Evolutionary conservation across 495 filamentous ascomycete genomes (phyloP).

Genomic region (Podospora pseudoanserina): DNA sequence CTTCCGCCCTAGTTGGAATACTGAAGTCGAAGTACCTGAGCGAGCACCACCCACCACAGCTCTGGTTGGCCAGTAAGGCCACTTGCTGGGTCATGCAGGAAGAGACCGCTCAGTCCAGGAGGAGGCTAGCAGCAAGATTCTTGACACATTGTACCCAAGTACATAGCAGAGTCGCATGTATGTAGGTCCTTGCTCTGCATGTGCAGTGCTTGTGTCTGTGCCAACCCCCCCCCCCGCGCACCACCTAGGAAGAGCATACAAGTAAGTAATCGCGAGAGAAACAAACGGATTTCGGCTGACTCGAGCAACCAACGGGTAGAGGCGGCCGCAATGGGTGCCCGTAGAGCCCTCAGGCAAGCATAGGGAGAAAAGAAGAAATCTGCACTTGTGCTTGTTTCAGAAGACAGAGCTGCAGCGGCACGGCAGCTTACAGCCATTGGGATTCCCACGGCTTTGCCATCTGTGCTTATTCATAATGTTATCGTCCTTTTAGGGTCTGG

Average conservation of each 20-base stretch:
- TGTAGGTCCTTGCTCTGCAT: slow-evolving; percentile 3
- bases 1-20: slow-evolving; percentile 1
- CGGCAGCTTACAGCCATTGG: not conserved
- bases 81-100: slow-evolving; percentile 8
- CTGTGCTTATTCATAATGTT: not conserved
- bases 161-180: not conserved
- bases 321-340: not conserved
- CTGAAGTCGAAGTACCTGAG: slow-evolving; percentile 8
- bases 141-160: slow-evolving; percentile 3
- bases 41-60: not conserved
- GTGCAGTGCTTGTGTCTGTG: slow-evolving; percentile 6
- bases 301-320: not conserved
- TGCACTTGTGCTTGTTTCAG: slow-evolving; percentile 14
- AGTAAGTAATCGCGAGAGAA: not conserved
- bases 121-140: slow-evolving; percentile 11
- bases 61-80: slow-evolving; percentile 13
- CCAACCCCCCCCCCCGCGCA: not conserved
- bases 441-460: not conserved
- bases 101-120: not conserved
- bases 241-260: not conserved
- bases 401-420: slow-evolving; percentile 6
- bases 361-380: slow-evolving; percentile 3
- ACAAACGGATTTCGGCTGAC: not conserved
- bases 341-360: not conserved
- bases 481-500: not conserved